phyloP scores from a whole-genome alignment of 345 rosid species.

The Hibiscus trionum region DNA sequence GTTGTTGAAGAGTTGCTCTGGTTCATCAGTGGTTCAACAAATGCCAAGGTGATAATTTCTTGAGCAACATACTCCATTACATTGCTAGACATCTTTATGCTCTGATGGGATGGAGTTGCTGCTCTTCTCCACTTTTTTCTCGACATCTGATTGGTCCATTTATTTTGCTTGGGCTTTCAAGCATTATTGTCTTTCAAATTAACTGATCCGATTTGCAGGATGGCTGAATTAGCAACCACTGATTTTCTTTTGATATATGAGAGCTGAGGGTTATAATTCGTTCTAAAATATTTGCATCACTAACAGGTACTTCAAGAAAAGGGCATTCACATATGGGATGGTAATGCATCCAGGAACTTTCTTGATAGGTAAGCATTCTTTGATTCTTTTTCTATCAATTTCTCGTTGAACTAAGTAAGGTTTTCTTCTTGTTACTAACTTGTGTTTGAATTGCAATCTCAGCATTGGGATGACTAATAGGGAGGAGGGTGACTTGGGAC shows the following conservation, averaged over 20 bases:
- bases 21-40: constrained; percentile 96
- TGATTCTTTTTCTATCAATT: background rate
- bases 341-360: constrained; percentile 88
- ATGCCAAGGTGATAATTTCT: constrained; percentile 57
- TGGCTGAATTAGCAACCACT: background rate
- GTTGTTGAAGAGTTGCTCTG: constrained; percentile 97
- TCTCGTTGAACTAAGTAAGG: background rate
- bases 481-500: constrained; percentile 95
- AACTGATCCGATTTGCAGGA: background rate
- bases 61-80: background rate
- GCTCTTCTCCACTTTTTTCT: background rate
- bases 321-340: constrained; percentile 93
- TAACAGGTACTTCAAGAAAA: constrained; percentile 86
- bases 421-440: constrained; percentile 9
- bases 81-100: background rate
- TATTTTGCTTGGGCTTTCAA: background rate
- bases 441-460: constrained; percentile 19
- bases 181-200: background rate
- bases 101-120: background rate
- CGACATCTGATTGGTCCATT: background rate
- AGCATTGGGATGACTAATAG: constrained; percentile 73
- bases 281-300: constrained; percentile 10
- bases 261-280: background rate
- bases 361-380: constrained; percentile 52
- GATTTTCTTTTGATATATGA: background rate